Conservation (phyloP, 805 yeast species). For the Suhomyces prunicola region DNA sequence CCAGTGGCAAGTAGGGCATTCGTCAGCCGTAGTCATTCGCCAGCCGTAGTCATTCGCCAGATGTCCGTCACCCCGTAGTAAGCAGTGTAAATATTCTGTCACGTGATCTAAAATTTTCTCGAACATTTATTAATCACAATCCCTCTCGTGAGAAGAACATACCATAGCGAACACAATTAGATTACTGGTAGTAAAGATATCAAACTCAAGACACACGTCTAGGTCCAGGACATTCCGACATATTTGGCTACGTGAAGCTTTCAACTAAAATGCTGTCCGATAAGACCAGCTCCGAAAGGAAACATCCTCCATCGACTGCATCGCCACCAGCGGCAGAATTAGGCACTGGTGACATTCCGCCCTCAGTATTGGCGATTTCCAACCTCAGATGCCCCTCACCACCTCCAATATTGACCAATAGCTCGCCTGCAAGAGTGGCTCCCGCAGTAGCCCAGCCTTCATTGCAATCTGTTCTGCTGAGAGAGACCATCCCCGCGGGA, state of each 20-base stretch:
- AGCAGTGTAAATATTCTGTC: background rate
- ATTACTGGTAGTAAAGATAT: background rate
- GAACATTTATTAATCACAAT: background rate
- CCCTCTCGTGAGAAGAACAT: background rate
- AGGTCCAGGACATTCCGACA: background rate
- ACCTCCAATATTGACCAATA: constrained; percentile 56
- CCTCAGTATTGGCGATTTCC: constrained; percentile 56
- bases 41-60: background rate
- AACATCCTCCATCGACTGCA: background rate
- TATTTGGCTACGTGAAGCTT: background rate
- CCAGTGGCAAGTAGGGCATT: background rate
- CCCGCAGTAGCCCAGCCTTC: constrained; percentile 1
- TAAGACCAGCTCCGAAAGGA: background rate
- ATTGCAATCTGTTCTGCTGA: constrained; percentile 1
- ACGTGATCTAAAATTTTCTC: background rate
- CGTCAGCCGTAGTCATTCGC: background rate
- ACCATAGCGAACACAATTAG: background rate
- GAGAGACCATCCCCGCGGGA: constrained; percentile 44
- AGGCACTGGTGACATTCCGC: constrained; percentile 29
- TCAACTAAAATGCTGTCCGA: background rate
- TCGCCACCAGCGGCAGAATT: background rate
- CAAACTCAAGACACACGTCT: background rate
- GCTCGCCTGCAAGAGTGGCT: constrained; percentile 2
- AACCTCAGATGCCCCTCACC: constrained; percentile 66
- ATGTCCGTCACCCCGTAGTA: background rate